Evolutionary conservation across 2,329 filamentous ascomycete species (phyloP).

Genomic region (Ascosphaera apis): DNA sequence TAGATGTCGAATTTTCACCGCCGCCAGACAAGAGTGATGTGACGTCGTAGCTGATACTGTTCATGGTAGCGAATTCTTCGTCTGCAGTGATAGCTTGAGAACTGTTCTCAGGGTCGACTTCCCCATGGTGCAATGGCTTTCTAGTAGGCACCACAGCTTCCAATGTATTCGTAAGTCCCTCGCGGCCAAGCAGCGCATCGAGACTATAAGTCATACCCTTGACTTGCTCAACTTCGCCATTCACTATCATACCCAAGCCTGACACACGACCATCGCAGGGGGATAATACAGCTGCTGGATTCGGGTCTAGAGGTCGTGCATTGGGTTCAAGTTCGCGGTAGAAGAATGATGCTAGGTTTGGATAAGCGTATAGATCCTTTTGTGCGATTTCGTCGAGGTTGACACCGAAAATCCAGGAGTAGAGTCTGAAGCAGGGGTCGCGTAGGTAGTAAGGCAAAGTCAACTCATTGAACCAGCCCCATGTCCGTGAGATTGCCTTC

Average conservation of each 20-base stretch:
- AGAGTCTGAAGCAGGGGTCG: slow-evolving; percentile 74
- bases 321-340: slow-evolving; percentile 87
- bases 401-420: slow-evolving; percentile 79
- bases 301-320: slow-evolving; percentile 58
- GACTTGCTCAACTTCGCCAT: slow-evolving; percentile 91
- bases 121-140: slow-evolving; percentile 13
- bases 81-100: slow-evolving; percentile 52
- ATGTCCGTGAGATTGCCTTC: slow-evolving; percentile 71
- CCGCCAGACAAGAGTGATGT: slow-evolving; percentile 66
- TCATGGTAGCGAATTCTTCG: slow-evolving; percentile 81
- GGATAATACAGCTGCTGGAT: slow-evolving; percentile 57
- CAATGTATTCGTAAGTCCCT: slow-evolving; percentile 24
- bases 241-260: slow-evolving; percentile 76
- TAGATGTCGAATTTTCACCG: slow-evolving; percentile 17
- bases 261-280: slow-evolving; percentile 79
- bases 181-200: slow-evolving; percentile 62
- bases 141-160: slow-evolving; percentile 14
- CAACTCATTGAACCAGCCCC: slow-evolving; percentile 81
- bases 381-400: slow-evolving; percentile 72
- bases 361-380: slow-evolving; percentile 67
- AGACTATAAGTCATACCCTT: slow-evolving; percentile 97
- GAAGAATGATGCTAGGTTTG: slow-evolving; percentile 91
- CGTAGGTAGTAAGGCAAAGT: slow-evolving; percentile 72
- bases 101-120: slow-evolving; percentile 17
- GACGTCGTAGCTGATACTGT: slow-evolving; percentile 86